These are phyloP conservation scores for Penicillium manginii DNA, from an alignment of 495 filamentous ascomycete species.

Conservation along the genomic window DNA sequence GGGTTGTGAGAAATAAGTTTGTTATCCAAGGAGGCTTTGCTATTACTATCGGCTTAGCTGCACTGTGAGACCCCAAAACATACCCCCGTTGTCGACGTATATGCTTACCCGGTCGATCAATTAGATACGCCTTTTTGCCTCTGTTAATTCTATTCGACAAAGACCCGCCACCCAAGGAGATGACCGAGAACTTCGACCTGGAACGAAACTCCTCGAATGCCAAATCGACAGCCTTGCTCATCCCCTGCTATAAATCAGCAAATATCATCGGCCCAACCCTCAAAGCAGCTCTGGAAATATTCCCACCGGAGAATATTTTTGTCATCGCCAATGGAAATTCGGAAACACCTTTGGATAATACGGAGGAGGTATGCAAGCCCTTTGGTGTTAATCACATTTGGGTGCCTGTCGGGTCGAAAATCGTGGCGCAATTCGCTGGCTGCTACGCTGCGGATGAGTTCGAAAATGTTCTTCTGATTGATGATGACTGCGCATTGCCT, in stretches of 20 bases:
- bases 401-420: constrained; percentile 46
- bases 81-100: background rate
- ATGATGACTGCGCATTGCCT: constrained; percentile 52
- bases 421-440: constrained; percentile 52
- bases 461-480: constrained; percentile 47
- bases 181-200: constrained; percentile 7
- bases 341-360: constrained; percentile 43
- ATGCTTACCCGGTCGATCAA: background rate
- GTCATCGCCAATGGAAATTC: constrained; percentile 51
- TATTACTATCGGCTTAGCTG: constrained; percentile 38
- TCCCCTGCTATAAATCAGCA: constrained; percentile 53
- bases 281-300: constrained; percentile 49
- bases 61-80: constrained; percentile 28
- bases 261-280: constrained; percentile 46
- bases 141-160: constrained; percentile 44
- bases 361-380: constrained; percentile 47
- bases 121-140: constrained; percentile 44
- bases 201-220: constrained; percentile 23
- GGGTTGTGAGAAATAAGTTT: constrained; percentile 39
- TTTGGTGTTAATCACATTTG: constrained; percentile 47
- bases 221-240: constrained; percentile 46
- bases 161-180: constrained; percentile 23
- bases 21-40: constrained; percentile 40
- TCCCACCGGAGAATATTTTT: constrained; percentile 48
- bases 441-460: constrained; percentile 45